Conservation (phyloP, 1,284 basidiomycete species). For the Apiotrichum sp. region DNA sequence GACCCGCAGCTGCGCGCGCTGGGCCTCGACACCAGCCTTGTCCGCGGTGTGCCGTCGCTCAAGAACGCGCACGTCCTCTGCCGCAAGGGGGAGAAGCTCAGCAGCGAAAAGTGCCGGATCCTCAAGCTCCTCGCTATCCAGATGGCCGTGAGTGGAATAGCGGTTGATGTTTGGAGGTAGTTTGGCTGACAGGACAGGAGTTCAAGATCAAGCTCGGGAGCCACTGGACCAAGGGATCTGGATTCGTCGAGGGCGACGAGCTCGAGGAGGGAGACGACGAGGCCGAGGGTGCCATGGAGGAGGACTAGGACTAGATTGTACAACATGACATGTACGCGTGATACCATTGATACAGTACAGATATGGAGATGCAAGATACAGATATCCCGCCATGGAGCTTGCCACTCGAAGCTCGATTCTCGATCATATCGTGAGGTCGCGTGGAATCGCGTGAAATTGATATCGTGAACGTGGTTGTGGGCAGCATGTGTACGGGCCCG, state of each 20-base stretch:
- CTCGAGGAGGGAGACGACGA: constrained; percentile 38
- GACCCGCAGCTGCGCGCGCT: constrained; percentile 91
- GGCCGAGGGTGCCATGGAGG: constrained; percentile 27
- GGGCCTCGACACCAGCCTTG: constrained; percentile 78
- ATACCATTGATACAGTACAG: neutral
- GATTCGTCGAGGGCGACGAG: constrained; percentile 57
- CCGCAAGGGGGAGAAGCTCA: constrained; percentile 71
- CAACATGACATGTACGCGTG: constrained; percentile 13
- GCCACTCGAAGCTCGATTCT: no score
- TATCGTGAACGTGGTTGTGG: no score
- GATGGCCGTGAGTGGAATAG: constrained; percentile 56
- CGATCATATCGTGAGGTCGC: no score
- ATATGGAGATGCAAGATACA: no score
- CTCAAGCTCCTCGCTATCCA: constrained; percentile 79
- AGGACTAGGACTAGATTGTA: constrained; percentile 24
- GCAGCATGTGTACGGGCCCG: no score
- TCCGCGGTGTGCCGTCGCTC: constrained; percentile 81
- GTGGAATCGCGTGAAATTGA: no score
- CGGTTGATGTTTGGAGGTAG: neutral
- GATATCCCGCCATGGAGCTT: no score
- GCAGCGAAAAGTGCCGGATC: constrained; percentile 77
- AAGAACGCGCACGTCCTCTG: constrained; percentile 77
- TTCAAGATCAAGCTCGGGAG: constrained; percentile 68
- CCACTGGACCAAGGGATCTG: constrained; percentile 67
- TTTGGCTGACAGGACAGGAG: constrained; percentile 26